Percentiles rank a stretch among this genome's conserved stretches.
phyloP scores from a whole-genome alignment of 2,329 filamentous ascomycete species.

The Pseudohalonectria lignicola region DNA sequence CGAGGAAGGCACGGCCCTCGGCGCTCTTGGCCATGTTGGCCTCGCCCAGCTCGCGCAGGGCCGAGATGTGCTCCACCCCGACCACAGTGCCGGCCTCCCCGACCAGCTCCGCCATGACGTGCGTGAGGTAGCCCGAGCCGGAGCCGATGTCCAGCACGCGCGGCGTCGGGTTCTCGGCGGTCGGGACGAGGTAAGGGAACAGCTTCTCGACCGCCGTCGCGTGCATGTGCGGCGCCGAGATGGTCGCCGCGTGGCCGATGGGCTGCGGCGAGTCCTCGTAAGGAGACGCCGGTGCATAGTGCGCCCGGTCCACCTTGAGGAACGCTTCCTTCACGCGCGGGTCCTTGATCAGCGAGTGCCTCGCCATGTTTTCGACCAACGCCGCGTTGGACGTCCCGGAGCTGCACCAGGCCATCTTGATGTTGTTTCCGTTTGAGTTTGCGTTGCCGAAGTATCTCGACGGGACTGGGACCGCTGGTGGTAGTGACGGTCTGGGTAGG shows the following conservation, averaged over 20 bases:
- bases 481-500: too few relatives aligned
- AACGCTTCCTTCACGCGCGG: constrained; percentile 69
- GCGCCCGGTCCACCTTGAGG: constrained; percentile 69
- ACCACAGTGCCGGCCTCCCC: constrained; percentile 44
- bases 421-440: too few relatives aligned
- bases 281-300: constrained; percentile 63
- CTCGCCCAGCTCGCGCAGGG: constrained; percentile 50
- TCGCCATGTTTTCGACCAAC: constrained; percentile 68
- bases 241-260: constrained; percentile 45
- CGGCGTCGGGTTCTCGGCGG: constrained; percentile 20
- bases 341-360: constrained; percentile 61
- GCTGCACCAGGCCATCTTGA: constrained; percentile 80
- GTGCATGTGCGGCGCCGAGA: constrained; percentile 52
- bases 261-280: constrained; percentile 52
- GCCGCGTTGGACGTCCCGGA: constrained; percentile 63
- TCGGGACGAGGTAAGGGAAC: constrained; percentile 29
- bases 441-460: too few relatives aligned
- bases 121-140: constrained; percentile 76
- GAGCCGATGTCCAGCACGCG: constrained; percentile 65
- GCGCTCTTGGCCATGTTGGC: constrained; percentile 54
- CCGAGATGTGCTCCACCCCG: constrained; percentile 63
- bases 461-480: too few relatives aligned
- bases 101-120: constrained; percentile 73
- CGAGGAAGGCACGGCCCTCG: constrained; percentile 48
- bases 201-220: constrained; percentile 40